Evolutionary conservation across 2,329 filamentous ascomycete species (phyloP), one percentile per base, ranked within the genome.

Genomic region (Penicillium paneum): DNA sequence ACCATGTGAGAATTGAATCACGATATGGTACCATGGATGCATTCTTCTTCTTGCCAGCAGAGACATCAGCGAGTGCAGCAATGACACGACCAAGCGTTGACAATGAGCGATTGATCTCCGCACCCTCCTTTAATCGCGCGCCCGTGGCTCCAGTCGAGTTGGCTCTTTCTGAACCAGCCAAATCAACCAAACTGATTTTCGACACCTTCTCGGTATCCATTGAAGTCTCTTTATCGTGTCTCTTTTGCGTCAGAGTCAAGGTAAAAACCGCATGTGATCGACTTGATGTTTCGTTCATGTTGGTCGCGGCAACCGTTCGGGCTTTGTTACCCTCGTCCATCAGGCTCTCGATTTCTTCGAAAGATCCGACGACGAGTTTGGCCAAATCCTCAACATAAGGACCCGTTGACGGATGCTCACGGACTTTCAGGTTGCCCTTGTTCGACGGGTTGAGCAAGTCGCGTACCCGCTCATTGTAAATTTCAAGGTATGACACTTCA

Each of bases 261-360:
- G 95, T 99, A 72, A 99, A 99, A 48, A 99, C 95, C 38, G 94
- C 94, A 74, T 99, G 94, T 71, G 93, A 97, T 79, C 94, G 88
- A 83, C 91, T 96, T 56, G 91, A 97, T 0, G 95, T 99, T 75
- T 97, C 94, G 80, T 99, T 99, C 94, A 99, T 99, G 82, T 97
- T 99, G 36, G 94, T 99, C 8, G 94, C 94, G 3, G 94, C 94
- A 36, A 99, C 94, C 0, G 94, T 99, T 79, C 94, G 84, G 32
- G 94, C 94, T 76, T 99, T 99, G 80, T 99, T 99, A 67, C 94
- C 94, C 76, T 97, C 93, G 70, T 99, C 94, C 94, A 99, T 99
- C 66, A 99, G 78, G 70, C 97, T 87, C 69, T 99, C 94, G 63
- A 99, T 97, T 71, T 99, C 95, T 51, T 88, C 82, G 71, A 99